A percentile compares a stretch with the other conserved stretches of the same genome.
These are phyloP conservation scores for Hypoxylon rickii DNA, from an alignment of 495 filamentous ascomycete species.

Conservation along the genomic window DNA sequence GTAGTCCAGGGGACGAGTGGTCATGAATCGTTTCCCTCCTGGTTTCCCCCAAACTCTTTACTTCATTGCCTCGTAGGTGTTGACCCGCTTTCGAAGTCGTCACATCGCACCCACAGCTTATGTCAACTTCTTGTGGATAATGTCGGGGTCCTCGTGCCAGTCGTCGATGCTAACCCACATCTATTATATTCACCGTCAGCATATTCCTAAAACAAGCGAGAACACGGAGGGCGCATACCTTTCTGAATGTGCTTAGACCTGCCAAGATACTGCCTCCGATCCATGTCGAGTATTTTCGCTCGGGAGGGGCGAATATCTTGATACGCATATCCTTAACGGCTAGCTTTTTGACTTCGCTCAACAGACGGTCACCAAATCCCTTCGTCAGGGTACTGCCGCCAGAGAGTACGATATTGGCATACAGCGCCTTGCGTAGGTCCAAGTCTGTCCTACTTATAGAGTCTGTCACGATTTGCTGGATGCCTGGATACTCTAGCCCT, in stretches of 20 bases:
- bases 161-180: conserved; percentile 99
- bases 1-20: not conserved
- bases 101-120: conserved; percentile 41
- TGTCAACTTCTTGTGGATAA: conserved; percentile 96
- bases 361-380: conserved; percentile 92
- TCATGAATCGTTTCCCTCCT: not conserved
- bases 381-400: conserved; percentile 85
- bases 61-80: not conserved
- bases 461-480: conserved; percentile 97
- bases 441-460: conserved; percentile 96
- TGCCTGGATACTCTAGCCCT: conserved; percentile 93
- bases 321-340: conserved; percentile 99
- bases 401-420: conserved; percentile 95
- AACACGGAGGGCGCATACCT: conserved; percentile 61
- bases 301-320: conserved; percentile 96
- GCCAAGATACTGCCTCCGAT: conserved; percentile 98
- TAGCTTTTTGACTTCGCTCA: conserved; percentile 88
- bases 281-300: conserved; percentile 98
- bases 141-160: conserved; percentile 99
- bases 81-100: not conserved
- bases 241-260: conserved; percentile 95
- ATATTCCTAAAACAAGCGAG: not conserved
- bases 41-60: not conserved
- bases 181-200: conserved; percentile 60
- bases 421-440: conserved; percentile 91